Evolutionary conservation across 1,284 basidiomycete genomes (phyloP).

Genomic region (Malassezia sp.): DNA sequence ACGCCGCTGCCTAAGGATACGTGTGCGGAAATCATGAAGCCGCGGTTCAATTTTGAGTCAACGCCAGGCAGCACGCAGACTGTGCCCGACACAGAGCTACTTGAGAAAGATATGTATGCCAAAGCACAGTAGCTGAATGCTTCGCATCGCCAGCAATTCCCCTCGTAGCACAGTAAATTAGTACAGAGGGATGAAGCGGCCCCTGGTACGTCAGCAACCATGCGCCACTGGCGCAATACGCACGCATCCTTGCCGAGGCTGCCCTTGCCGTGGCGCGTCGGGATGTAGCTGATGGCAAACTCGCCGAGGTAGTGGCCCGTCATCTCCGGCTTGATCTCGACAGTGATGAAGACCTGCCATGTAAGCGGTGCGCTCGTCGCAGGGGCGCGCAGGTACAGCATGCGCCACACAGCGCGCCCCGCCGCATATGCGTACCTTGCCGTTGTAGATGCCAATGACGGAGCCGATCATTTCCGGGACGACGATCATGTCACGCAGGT

Average conservation of each 20-base stretch:
- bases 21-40: too few relatives aligned
- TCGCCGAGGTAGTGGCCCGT: conserved; percentile 93
- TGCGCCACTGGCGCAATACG: conserved; percentile 1
- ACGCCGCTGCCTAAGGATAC: too few relatives aligned
- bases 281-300: conserved; percentile 74
- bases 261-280: conserved; percentile 79
- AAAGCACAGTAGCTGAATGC: conserved; percentile 1
- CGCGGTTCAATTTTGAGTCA: too few relatives aligned
- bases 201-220: conserved; percentile 14
- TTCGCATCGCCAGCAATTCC: neutral
- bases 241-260: conserved; percentile 19
- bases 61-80: too few relatives aligned
- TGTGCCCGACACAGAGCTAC: too few relatives aligned
- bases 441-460: conserved; percentile 61
- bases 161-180: conserved; percentile 7
- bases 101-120: conserved; percentile 8
- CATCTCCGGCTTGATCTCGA: conserved; percentile 94
- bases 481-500: conserved; percentile 98
- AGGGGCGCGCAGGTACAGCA: too few relatives aligned
- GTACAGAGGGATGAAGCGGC: conserved; percentile 21
- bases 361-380: neutral
- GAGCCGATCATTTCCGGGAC: conserved; percentile 99
- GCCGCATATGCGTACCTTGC: conserved; percentile 67
- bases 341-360: conserved; percentile 33
- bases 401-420: too few relatives aligned